Evolutionary conservation across 208 protist species (phyloP).

Genomic region (Acanthamoeba healyi): DNA sequence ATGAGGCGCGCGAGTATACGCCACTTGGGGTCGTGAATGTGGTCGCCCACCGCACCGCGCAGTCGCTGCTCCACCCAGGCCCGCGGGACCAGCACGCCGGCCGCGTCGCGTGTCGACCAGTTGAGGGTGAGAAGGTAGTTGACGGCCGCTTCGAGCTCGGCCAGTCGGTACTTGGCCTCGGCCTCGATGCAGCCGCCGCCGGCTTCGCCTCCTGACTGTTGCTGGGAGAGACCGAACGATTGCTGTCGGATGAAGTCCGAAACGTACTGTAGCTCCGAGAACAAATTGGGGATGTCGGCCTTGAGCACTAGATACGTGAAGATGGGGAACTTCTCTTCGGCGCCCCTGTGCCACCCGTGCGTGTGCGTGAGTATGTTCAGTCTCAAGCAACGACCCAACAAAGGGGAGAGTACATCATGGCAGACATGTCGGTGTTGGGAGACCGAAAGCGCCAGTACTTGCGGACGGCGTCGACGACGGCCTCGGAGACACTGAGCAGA

Average conservation of each 20-base stretch:
- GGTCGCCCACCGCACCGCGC: slow-evolving; percentile 8
- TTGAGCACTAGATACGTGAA: slow-evolving; percentile 65
- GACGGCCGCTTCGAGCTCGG: slow-evolving; percentile 54
- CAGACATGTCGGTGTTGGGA: slow-evolving; percentile 23
- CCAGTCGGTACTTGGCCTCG: slow-evolving; percentile 68
- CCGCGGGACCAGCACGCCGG: slow-evolving; percentile 20
- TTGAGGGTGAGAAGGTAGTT: slow-evolving; percentile 59
- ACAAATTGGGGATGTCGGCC: slow-evolving; percentile 62
- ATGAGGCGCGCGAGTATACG: slow-evolving; percentile 27
- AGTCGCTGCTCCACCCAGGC: slow-evolving; percentile 6
- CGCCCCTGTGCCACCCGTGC: background rate
- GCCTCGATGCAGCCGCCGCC: background rate
- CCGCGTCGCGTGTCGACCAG: slow-evolving; percentile 2
- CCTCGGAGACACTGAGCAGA: slow-evolving; percentile 35
- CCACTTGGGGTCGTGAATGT: slow-evolving; percentile 24
- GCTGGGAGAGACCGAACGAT: background rate
- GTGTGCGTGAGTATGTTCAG: too few relatives aligned
- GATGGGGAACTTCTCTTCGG: slow-evolving; percentile 68
- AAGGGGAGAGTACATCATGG: background rate
- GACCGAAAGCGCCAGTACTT: slow-evolving; percentile 56
- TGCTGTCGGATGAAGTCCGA: slow-evolving; percentile 47
- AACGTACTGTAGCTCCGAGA: slow-evolving; percentile 64
- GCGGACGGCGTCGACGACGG: slow-evolving; percentile 51
- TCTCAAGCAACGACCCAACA: too few relatives aligned
- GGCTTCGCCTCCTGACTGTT: background rate